These are phyloP conservation scores for Panicum hallii DNA, from an alignment of 202 grass and related monocot genomes.

Conservation along the genomic window DNA sequence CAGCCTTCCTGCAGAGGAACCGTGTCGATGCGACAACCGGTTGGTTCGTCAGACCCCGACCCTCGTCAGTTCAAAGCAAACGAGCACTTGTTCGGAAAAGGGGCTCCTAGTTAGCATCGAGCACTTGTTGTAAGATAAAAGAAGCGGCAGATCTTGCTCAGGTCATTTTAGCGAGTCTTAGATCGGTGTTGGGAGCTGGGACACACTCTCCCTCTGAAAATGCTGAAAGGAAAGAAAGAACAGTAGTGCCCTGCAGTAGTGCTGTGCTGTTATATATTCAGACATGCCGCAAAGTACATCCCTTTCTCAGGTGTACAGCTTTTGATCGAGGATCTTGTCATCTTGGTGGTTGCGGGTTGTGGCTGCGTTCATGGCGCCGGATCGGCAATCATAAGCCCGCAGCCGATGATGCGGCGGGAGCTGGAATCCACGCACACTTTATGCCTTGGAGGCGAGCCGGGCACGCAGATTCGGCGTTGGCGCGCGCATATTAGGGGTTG, in stretches of 20 bases:
- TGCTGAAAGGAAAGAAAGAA: background rate
- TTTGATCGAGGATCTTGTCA: conserved; percentile 44
- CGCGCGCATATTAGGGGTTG: conserved; percentile 19
- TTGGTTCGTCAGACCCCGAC: background rate
- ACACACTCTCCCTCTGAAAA: background rate
- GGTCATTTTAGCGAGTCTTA: conserved; percentile 35
- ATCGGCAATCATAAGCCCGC: conserved; percentile 36
- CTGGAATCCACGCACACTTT: conserved; percentile 35
- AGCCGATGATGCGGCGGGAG: conserved; percentile 28
- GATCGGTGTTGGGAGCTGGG: conserved; percentile 10
- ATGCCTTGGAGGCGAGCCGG: conserved; percentile 32
- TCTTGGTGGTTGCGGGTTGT: background rate
- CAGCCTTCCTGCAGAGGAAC: background rate
- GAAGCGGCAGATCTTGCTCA: conserved; percentile 34
- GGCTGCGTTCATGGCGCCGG: conserved; percentile 24
- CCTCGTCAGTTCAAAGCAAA: background rate
- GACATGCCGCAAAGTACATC: conserved; percentile 35
- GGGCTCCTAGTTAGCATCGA: background rate
- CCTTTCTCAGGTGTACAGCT: conserved; percentile 46
- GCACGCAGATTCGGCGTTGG: conserved; percentile 32
- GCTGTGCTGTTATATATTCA: conserved; percentile 37
- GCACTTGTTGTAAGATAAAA: conserved; percentile 34
- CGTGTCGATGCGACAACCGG: background rate
- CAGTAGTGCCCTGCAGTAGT: background rate
- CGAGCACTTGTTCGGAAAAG: background rate